phyloP scores from a whole-genome alignment of 2,329 filamentous ascomycete genomes.

The Aspergillus viridinutans region DNA sequence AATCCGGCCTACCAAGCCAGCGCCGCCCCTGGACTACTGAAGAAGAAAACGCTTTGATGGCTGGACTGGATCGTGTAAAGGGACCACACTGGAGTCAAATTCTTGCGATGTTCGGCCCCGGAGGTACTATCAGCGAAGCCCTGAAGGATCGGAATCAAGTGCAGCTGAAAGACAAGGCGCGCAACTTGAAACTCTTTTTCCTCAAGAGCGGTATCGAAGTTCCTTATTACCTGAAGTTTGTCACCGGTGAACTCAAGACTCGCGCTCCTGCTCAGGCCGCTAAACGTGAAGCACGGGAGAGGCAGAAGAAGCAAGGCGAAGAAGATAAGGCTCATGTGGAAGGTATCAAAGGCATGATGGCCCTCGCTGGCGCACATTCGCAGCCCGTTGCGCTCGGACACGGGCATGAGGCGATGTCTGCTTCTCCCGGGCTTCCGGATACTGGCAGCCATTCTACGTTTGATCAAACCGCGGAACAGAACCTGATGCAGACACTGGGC shows the following conservation, averaged over 20 bases:
- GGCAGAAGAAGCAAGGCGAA: conserved; percentile 43
- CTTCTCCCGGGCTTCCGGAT: conserved; percentile 34
- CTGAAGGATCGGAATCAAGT: conserved; percentile 87
- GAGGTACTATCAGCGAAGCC: conserved; percentile 74
- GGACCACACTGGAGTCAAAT: conserved; percentile 94
- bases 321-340: conserved; percentile 47
- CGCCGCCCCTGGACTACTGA: conserved; percentile 82
- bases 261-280: conserved; percentile 63
- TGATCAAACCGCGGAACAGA: conserved; percentile 41
- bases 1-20: conserved; percentile 51
- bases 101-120: conserved; percentile 73
- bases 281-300: conserved; percentile 47
- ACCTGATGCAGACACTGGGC: conserved; percentile 42
- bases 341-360: conserved; percentile 46
- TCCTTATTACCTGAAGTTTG: conserved; percentile 78
- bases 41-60: conserved; percentile 86
- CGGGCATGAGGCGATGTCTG: conserved; percentile 35
- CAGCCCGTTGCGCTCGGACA: conserved; percentile 26
- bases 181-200: conserved; percentile 87
- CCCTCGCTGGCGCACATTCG: conserved; percentile 41
- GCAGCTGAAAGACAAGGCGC: conserved; percentile 86
- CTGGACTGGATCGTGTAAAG: conserved; percentile 80
- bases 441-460: conserved; percentile 28
- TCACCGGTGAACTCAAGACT: conserved; percentile 86
- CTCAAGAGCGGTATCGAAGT: conserved; percentile 88